Conservation (phyloP, 1,284 basidiomycete genomes). For the Austroboletus rostrupii region DNA sequence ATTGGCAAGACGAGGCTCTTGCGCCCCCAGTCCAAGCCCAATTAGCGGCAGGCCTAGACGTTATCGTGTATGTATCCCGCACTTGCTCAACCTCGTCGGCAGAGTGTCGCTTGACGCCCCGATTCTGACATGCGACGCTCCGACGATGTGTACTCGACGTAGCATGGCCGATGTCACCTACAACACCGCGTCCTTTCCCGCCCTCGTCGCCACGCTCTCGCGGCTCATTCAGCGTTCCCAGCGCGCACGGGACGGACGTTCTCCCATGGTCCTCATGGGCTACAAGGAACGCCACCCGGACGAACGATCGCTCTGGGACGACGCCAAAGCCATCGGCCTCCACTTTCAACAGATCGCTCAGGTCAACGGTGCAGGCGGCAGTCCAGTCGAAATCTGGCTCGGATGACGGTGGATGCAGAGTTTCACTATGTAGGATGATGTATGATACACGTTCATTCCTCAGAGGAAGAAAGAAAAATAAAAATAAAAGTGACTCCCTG, state of each 20-base stretch:
- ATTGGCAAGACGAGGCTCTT: constrained; percentile 65
- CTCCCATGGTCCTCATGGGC: constrained; percentile 62
- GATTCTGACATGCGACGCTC: too few relatives aligned
- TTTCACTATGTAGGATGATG: constrained; percentile 4
- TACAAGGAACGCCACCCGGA: constrained; percentile 79
- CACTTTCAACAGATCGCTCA: constrained; percentile 52
- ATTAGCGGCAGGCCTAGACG: constrained; percentile 43
- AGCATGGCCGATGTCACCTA: constrained; percentile 91
- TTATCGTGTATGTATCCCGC: constrained; percentile 47
- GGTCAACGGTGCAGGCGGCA: constrained; percentile 51
- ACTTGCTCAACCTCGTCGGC: not conserved
- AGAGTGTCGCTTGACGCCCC: not conserved
- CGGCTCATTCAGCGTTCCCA: constrained; percentile 37
- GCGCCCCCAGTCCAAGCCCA: constrained; percentile 45
- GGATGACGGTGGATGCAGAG: not conserved
- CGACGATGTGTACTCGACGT: not conserved
- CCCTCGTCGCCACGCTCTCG: constrained; percentile 55
- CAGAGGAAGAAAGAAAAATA: not conserved
- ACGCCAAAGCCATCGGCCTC: constrained; percentile 50
- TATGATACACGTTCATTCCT: constrained; percentile 5
- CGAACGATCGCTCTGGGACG: constrained; percentile 70
- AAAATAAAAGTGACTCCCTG: not conserved
- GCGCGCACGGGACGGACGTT: constrained; percentile 8
- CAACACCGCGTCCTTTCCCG: constrained; percentile 79
- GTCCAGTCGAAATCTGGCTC: constrained; percentile 74